Evolutionary conservation across 768 basidiomycete species (phyloP), one percentile per base, ranked within the genome.

Genomic region (Trichaptum fuscoviolaceum): DNA sequence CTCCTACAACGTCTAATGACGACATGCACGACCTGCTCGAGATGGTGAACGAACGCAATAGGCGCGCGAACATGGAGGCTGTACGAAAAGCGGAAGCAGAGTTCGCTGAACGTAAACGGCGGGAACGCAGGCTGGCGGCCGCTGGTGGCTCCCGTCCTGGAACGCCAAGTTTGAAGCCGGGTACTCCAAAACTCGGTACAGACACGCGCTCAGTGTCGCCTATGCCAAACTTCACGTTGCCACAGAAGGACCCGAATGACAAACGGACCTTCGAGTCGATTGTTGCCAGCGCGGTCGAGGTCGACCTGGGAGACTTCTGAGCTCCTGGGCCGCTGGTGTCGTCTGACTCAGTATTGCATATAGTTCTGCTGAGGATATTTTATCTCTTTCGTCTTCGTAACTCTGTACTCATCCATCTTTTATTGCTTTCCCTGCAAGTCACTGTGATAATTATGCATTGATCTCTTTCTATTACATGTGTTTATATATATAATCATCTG

Each of bases 31-130:
- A 92, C 69, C 77, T 85, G 72, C 82, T 96, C 26, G 86, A 91
- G 18, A 86, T 80, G 73, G 88, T 99, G 64, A 98, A 96, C 73
- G 93, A 95, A 77, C 86, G 94, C 65, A 98, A 98, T 75, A 84
- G 92, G 65, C 89, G 85, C 74, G 89, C 90, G 34, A 96, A 96
- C 66, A 69, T 87, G 70, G 96, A 96, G 72, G 85, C 86, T 3
- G 85, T 95, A 64, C 83, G 92, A 67, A 86, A 85, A 69, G 90
- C 91, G 0, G 95, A 96, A 76, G 75, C 88, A 35, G 79, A 80
- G 35, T 87, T 88, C 70, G 78, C 82, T 8, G 92, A 93, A 73
- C 81, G 87, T 62, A 91, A 90, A 76, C 81, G 88, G 65, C 80
- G 83, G 62, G 90, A 92, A 65, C 81, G 91, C 24, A 89, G 85